Evolutionary conservation across 257 asterid species (phyloP).

Genomic region (Capsicum baccatum): DNA sequence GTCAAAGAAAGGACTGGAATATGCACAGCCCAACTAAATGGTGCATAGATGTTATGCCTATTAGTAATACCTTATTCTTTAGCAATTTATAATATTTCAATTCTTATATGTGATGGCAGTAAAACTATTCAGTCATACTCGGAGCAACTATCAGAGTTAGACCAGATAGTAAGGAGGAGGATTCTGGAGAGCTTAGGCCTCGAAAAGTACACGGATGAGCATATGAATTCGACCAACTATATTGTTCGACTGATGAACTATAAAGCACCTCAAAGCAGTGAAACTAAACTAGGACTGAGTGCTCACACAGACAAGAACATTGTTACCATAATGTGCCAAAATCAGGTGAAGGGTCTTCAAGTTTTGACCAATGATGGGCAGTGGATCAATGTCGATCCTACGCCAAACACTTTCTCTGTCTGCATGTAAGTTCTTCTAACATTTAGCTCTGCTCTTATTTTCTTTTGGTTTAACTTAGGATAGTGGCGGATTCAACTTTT

Average conservation of each 20-base stretch:
- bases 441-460: too few species aligned
- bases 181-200: constrained; percentile 52
- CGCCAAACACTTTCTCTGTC: constrained; percentile 43
- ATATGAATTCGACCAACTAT: constrained; percentile 51
- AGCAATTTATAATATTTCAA: background rate
- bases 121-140: constrained; percentile 37
- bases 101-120: constrained; percentile 36
- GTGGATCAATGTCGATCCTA: constrained; percentile 54
- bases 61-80: background rate
- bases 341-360: constrained; percentile 49
- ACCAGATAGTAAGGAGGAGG: constrained; percentile 52
- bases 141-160: constrained; percentile 49
- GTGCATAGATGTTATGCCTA: background rate
- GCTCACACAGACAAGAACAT: constrained; percentile 60
- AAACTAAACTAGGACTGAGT: constrained; percentile 44
- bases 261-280: constrained; percentile 44
- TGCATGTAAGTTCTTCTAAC: constrained; percentile 38
- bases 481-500: too few species aligned
- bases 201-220: constrained; percentile 55
- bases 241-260: constrained; percentile 57
- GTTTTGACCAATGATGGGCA: constrained; percentile 51
- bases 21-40: too few species aligned
- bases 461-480: too few species aligned
- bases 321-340: constrained; percentile 48
- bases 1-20: too few species aligned